Conservation (phyloP, 805 yeast species). For the Yamadazyma phyllophila region DNA sequence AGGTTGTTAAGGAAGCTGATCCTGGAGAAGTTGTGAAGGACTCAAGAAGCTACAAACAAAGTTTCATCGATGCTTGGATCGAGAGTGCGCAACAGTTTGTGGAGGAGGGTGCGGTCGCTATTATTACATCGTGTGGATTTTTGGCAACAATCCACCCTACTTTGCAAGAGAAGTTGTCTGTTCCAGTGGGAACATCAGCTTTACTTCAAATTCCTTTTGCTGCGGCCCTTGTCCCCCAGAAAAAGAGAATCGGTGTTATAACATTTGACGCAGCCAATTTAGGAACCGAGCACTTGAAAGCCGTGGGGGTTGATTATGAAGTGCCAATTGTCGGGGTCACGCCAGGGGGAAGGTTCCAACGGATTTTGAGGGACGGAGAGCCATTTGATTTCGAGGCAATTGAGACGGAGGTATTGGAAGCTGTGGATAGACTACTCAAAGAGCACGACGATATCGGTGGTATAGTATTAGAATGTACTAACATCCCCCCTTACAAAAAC, state of each 20-base stretch:
- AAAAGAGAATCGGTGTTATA: conserved; percentile 24
- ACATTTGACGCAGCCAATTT: conserved; percentile 27
- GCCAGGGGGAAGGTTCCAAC: conserved; percentile 10
- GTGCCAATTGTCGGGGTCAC: conserved; percentile 16
- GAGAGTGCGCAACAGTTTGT: conserved; percentile 23
- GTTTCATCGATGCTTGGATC: conserved; percentile 23
- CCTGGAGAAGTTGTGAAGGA: conserved; percentile 7
- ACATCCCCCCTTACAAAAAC: conserved; percentile 32
- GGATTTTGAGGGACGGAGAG: conserved; percentile 16
- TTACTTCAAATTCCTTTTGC: conserved; percentile 28
- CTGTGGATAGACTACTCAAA: conserved; percentile 5
- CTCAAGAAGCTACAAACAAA: conserved; percentile 18
- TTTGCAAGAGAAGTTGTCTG: conserved; percentile 17
- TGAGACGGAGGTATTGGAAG: conserved; percentile 17
- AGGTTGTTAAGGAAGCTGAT: conserved; percentile 3
- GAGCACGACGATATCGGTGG: conserved; percentile 19
- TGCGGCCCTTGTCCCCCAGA: conserved; percentile 15
- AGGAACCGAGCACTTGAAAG: conserved; percentile 25
- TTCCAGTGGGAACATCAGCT: conserved; percentile 32
- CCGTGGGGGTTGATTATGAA: conserved; percentile 24
- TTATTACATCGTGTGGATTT: conserved; percentile 35
- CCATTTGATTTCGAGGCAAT: conserved; percentile 23
- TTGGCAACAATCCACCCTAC: conserved; percentile 27
- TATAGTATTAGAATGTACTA: conserved; percentile 32
- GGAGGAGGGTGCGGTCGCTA: conserved; percentile 30